These are phyloP conservation scores for Debaryomyces nepalensis DNA, from an alignment of 1,139 yeast genomes.

Conservation along the genomic window DNA sequence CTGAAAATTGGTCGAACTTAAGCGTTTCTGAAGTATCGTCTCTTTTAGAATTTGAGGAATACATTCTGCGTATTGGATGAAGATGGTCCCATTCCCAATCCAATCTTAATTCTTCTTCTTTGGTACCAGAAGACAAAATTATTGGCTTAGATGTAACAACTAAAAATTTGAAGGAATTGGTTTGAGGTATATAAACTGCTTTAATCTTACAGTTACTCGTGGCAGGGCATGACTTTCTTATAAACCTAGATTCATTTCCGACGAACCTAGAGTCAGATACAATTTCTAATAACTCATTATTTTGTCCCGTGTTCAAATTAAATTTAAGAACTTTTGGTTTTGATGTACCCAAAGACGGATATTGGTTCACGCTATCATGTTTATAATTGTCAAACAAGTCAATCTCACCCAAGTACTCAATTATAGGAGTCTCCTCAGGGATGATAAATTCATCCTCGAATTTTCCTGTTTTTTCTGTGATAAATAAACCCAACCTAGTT, in stretches of 20 bases:
- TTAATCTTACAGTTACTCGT: slow-evolving; percentile 72
- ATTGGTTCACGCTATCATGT: slow-evolving; percentile 72
- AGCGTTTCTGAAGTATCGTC: slow-evolving; percentile 36
- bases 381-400: slow-evolving; percentile 67
- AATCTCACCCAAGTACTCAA: slow-evolving; percentile 76
- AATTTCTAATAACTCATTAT: slow-evolving; percentile 43
- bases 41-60: slow-evolving; percentile 38
- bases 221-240: slow-evolving; percentile 69
- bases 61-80: slow-evolving; percentile 72
- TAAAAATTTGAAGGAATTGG: slow-evolving; percentile 54
- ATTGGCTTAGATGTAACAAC: slow-evolving; percentile 64
- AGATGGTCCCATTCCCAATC: slow-evolving; percentile 87
- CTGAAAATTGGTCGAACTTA: slow-evolving; percentile 54
- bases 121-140: slow-evolving; percentile 29
- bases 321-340: slow-evolving; percentile 70
- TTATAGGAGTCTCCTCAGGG: slow-evolving; percentile 56
- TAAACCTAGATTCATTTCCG: slow-evolving; percentile 77
- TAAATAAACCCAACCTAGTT: slow-evolving; percentile 67
- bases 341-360: slow-evolving; percentile 79
- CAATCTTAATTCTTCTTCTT: slow-evolving; percentile 71
- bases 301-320: slow-evolving; percentile 39
- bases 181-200: slow-evolving; percentile 54
- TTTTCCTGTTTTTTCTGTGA: slow-evolving; percentile 35
- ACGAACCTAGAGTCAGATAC: slow-evolving; percentile 78
- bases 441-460: slow-evolving; percentile 30